Evolutionary conservation across 1,284 basidiomycete genomes (phyloP).

Genomic region (Cryptococcus maquisensis): DNA sequence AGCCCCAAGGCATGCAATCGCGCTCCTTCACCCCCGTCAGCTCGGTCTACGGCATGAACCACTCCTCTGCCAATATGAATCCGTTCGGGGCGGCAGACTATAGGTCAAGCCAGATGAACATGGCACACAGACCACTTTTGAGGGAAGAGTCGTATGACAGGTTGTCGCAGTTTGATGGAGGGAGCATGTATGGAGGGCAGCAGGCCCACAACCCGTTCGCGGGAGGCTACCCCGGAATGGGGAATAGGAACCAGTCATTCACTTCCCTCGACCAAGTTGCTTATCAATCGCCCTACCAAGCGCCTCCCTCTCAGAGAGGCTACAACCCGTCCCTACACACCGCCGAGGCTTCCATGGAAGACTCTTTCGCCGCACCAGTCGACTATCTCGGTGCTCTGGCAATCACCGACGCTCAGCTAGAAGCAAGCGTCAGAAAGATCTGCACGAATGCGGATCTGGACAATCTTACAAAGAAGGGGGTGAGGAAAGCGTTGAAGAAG

Average conservation of each 20-base stretch:
- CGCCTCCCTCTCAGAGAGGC: constrained; percentile 18
- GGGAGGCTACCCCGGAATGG: constrained; percentile 59
- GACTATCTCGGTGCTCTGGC: constrained; percentile 51
- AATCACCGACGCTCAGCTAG: constrained; percentile 62
- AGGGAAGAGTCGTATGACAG: neutral
- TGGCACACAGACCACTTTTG: neutral
- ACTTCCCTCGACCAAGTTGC: constrained; percentile 2
- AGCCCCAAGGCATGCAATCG: constrained; percentile 40
- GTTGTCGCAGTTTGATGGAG: constrained; percentile 33
- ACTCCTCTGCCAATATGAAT: neutral
- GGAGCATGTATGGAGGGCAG: constrained; percentile 80
- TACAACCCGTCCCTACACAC: constrained; percentile 57
- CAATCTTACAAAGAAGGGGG: constrained; percentile 81
- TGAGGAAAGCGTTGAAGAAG: constrained; percentile 73
- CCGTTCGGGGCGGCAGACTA: neutral
- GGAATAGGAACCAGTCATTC: constrained; percentile 30
- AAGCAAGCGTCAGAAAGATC: constrained; percentile 65
- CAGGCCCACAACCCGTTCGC: constrained; percentile 65
- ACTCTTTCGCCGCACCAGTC: neutral
- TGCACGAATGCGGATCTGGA: constrained; percentile 75
- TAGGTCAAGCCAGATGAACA: neutral
- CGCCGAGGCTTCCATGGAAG: constrained; percentile 46
- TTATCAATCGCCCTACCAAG: constrained; percentile 1
- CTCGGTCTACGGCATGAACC: neutral
- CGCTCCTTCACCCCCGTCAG: neutral